Evolutionary conservation across 345 rosid species (phyloP).

Genomic region (Moricandia moricandioides): DNA sequence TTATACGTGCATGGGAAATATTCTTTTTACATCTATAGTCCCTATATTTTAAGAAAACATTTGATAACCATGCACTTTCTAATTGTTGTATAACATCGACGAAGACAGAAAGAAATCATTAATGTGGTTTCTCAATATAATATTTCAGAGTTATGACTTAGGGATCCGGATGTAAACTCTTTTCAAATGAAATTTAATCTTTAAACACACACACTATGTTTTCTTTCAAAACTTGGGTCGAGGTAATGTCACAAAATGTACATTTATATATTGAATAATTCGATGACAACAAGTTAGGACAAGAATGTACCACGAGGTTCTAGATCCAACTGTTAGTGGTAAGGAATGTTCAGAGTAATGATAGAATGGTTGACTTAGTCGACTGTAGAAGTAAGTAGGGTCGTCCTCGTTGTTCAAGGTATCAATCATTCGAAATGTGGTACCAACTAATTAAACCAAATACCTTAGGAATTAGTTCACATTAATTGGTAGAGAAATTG

Average conservation of each 20-base stretch:
- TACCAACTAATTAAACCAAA: constrained; percentile 16
- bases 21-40: not conserved
- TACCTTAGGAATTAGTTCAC: not conserved
- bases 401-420: not conserved
- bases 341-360: constrained; percentile 11
- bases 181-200: not conserved
- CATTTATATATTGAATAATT: not conserved
- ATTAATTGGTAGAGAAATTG: not conserved
- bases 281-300: not conserved
- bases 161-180: not conserved
- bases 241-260: constrained; percentile 14
- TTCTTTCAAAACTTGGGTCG: constrained; percentile 23
- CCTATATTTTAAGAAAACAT: not conserved
- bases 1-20: not conserved
- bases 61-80: not conserved
- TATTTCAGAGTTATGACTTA: not conserved
- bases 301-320: not conserved
- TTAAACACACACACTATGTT: not conserved
- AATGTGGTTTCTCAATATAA: not conserved
- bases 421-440: not conserved
- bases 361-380: not conserved
- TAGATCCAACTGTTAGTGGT: not conserved
- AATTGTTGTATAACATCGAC: not conserved
- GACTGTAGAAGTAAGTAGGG: not conserved
- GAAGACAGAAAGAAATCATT: not conserved